Conservation (phyloP, 2,329 filamentous ascomycete species). For the Paraphoma sp. region DNA sequence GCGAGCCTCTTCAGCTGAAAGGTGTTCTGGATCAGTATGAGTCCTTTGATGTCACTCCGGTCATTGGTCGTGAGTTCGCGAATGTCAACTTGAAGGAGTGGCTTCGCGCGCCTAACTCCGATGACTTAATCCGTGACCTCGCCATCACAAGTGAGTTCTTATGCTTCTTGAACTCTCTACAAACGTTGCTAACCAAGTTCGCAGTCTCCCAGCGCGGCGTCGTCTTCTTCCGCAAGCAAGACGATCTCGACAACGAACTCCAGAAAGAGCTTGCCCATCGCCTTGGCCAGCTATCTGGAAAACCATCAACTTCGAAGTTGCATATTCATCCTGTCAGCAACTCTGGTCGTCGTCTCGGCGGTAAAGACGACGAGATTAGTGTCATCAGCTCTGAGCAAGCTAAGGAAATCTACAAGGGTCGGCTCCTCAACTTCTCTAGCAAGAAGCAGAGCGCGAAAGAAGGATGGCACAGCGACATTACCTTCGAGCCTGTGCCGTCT, state of each 20-base stretch:
- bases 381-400: slow-evolving; percentile 46
- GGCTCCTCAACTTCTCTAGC: slow-evolving; percentile 21
- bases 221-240: slow-evolving; percentile 62
- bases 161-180: not conserved
- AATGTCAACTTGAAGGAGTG: slow-evolving; percentile 67
- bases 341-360: slow-evolving; percentile 52
- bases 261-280: slow-evolving; percentile 62
- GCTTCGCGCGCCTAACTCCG: slow-evolving; percentile 66
- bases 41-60: slow-evolving; percentile 66
- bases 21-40: slow-evolving; percentile 61
- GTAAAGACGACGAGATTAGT: slow-evolving; percentile 48
- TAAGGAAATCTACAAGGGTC: slow-evolving; percentile 41
- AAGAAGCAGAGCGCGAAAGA: slow-evolving; percentile 56
- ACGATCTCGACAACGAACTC: slow-evolving; percentile 57
- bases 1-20: slow-evolving; percentile 49
- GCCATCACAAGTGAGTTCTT: slow-evolving; percentile 52
- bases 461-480: slow-evolving; percentile 60
- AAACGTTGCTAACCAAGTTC: not conserved
- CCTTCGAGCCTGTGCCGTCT: slow-evolving; percentile 48
- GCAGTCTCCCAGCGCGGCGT: slow-evolving; percentile 60
- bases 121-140: slow-evolving; percentile 69
- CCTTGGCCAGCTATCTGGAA: slow-evolving; percentile 65
- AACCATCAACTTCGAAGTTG: slow-evolving; percentile 62
- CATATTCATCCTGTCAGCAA: slow-evolving; percentile 67
- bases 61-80: slow-evolving; percentile 67